Evolutionary conservation across 2,329 filamentous ascomycete species (phyloP).

Genomic region (Epichloe bromicola): DNA sequence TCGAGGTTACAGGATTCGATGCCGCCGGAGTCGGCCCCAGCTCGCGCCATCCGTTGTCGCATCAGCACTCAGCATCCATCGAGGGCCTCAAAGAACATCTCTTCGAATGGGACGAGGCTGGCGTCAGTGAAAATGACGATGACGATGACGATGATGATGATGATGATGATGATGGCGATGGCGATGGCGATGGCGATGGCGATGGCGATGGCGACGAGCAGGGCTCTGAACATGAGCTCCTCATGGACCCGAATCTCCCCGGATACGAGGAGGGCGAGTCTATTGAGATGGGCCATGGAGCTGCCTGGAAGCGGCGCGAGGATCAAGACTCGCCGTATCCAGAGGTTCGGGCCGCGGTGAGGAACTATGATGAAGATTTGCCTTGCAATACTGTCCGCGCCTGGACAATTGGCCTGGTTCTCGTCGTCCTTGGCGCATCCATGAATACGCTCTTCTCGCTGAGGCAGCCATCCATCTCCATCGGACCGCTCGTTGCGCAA

Average conservation of each 20-base stretch:
- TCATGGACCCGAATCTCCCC: constrained; percentile 40
- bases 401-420: constrained; percentile 47
- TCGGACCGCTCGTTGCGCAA: constrained; percentile 49
- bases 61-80: constrained; percentile 11
- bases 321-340: constrained; percentile 52
- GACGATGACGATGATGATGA: constrained; percentile 23
- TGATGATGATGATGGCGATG: constrained; percentile 25
- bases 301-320: constrained; percentile 21
- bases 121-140: constrained; percentile 13
- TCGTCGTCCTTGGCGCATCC: constrained; percentile 43
- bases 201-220: constrained; percentile 31
- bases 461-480: constrained; percentile 46
- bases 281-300: constrained; percentile 11
- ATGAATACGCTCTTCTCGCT: constrained; percentile 53
- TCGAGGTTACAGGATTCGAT: constrained; percentile 13
- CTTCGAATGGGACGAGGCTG: constrained; percentile 24
- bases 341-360: constrained; percentile 51
- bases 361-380: constrained; percentile 50
- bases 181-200: constrained; percentile 29
- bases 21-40: constrained; percentile 8
- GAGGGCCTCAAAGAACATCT: constrained; percentile 19
- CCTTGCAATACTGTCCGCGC: constrained; percentile 54
- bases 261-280: constrained; percentile 26
- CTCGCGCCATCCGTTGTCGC: constrained; percentile 16
- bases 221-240: constrained; percentile 39